Evolutionary conservation across 495 filamentous ascomycete species (phyloP).

Genomic region (Rostrohypoxylon terebratum): DNA sequence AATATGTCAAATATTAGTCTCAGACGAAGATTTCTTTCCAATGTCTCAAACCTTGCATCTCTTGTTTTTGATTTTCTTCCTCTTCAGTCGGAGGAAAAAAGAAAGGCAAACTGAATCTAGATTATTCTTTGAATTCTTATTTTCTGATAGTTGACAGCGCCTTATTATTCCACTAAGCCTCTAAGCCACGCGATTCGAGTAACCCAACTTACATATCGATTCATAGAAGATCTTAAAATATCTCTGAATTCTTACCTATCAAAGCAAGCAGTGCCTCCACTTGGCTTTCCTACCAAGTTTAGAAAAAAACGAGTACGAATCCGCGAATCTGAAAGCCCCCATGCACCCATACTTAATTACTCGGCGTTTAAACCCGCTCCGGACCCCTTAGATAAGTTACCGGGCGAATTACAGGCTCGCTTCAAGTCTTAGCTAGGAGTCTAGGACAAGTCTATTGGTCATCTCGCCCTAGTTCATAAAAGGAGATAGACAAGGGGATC

Average conservation of each 20-base stretch:
- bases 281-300: constrained; percentile 27
- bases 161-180: constrained; percentile 6
- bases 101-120: background rate
- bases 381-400: constrained; percentile 28
- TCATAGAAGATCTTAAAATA: constrained; percentile 32
- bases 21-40: constrained; percentile 16
- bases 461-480: constrained; percentile 35
- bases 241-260: constrained; percentile 20
- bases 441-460: constrained; percentile 34
- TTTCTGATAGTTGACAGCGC: constrained; percentile 2
- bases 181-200: constrained; percentile 32
- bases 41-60: constrained; percentile 28
- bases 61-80: constrained; percentile 17
- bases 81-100: constrained; percentile 3
- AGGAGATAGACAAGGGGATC: constrained; percentile 37
- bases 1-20: constrained; percentile 16
- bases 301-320: constrained; percentile 43
- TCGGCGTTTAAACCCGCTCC: constrained; percentile 39
- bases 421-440: constrained; percentile 21
- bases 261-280: constrained; percentile 11
- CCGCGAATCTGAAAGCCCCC: constrained; percentile 21
- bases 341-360: constrained; percentile 5
- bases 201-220: constrained; percentile 18
- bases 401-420: constrained; percentile 30
- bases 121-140: background rate